These are phyloP conservation scores for Trichosanthes truncata DNA, from an alignment of 306 rosid species.

Conservation along the genomic window DNA sequence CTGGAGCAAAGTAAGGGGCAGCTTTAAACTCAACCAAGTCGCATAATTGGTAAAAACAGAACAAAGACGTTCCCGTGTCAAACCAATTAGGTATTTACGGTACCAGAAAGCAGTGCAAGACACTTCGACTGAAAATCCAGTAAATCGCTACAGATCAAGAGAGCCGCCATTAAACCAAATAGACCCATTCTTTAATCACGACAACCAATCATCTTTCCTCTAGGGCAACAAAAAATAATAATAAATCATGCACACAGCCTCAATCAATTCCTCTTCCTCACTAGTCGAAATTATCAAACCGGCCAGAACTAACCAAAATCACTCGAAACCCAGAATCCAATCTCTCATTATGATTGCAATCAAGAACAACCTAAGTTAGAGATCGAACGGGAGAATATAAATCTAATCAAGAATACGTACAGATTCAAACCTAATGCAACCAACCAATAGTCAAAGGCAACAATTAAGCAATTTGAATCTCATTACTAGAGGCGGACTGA, in stretches of 20 bases:
- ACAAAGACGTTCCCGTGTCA: background rate
- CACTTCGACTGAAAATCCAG: background rate
- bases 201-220: background rate
- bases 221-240: constrained; percentile 1
- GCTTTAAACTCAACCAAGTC: background rate
- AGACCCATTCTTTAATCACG: background rate
- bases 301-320: background rate
- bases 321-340: background rate
- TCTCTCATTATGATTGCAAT: constrained; percentile 2
- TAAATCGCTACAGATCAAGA: constrained; percentile 12
- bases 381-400: background rate
- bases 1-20: background rate
- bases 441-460: constrained; percentile 9
- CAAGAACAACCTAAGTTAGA: constrained; percentile 9
- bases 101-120: background rate
- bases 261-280: background rate
- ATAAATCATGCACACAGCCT: background rate
- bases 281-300: background rate
- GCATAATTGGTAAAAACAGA: background rate
- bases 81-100: background rate
- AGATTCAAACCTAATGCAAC: constrained; percentile 2
- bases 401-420: background rate
- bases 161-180: background rate
- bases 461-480: constrained; percentile 1
- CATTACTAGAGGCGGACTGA: constrained; percentile 3